Percentiles rank a stretch among this genome's conserved stretches.
phyloP scores from a whole-genome alignment of 2,329 filamentous ascomycete species.

The Botrytis porri region DNA sequence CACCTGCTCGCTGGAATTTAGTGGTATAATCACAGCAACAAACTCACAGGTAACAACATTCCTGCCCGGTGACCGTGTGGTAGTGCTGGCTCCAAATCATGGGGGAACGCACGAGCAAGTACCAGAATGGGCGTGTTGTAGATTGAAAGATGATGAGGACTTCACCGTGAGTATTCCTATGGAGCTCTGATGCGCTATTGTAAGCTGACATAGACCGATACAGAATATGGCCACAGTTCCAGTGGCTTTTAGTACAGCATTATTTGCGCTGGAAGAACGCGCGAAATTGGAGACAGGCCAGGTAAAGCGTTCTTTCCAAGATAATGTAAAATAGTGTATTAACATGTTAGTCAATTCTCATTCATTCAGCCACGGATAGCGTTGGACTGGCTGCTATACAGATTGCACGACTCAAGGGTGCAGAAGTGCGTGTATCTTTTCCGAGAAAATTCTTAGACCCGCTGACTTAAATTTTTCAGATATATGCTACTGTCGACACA shows the following conservation, averaged over 20 bases:
- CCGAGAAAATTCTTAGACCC: no score
- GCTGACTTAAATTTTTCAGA: background rate
- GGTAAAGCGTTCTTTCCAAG: background rate
- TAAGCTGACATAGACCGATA: slow-evolving; percentile 24
- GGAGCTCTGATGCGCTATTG: slow-evolving; percentile 35
- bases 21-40: slow-evolving; percentile 32
- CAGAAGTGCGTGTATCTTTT: slow-evolving; percentile 13
- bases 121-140: slow-evolving; percentile 31
- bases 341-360: slow-evolving; percentile 21
- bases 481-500: slow-evolving; percentile 30
- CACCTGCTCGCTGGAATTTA: slow-evolving; percentile 34
- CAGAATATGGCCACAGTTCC: no score
- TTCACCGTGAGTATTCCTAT: slow-evolving; percentile 28
- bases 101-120: slow-evolving; percentile 34
- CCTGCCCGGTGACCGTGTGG: slow-evolving; percentile 29
- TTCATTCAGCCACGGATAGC: slow-evolving; percentile 27
- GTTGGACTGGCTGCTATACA: slow-evolving; percentile 28
- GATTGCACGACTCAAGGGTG: slow-evolving; percentile 19
- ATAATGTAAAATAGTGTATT: background rate
- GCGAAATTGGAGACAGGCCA: slow-evolving; percentile 26
- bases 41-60: slow-evolving; percentile 22
- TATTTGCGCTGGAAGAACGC: no score
- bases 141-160: slow-evolving; percentile 30
- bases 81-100: slow-evolving; percentile 22
- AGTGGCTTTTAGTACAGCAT: no score